Base-by-base conservation (phyloP, 441 rosid genomes). In the Gossypium schwendimanii region DNA sequence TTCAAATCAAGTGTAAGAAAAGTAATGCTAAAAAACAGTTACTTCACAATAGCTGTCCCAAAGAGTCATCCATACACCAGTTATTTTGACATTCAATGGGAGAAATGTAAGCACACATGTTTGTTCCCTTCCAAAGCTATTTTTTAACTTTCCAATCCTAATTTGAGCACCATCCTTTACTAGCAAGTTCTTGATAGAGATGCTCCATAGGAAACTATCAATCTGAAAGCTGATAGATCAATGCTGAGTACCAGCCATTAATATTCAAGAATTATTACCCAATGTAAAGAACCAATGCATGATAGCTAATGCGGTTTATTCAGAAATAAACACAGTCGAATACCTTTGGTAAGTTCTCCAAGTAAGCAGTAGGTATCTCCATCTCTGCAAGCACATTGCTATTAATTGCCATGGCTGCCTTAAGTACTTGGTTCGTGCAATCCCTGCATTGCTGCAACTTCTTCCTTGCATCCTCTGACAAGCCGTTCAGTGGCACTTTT, bases 321-420 rank as follows among this genome's bases (percentile, higher is more conserved):
- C 62, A 67, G 58, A 70, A 6, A 11, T 0, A 6, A 2, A 12
- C 36, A 10, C 8, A 76, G 39, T 69, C 28, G 6, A 45, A 39
- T 83, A 91, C 99, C 97, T 92, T 95, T 23, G 98, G 97, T 77
- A 95, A 83, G 44, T 87, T 82, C 68, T 92, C 99, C 86, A 91
- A 78, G 82, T 92, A 95, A 11, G 91, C 92, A 71, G 73, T 61
- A 2, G 98, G 98, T 69, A 95, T 89, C 81, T 95, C 98, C 98
- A 89, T 95, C 72, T 95, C 97, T 0, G 89, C 87, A 17, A 95
- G 92, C 72, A 92, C 95, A 31, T 88, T 85, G 55, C 89, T 90
- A 81, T 95, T 95, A 77, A 95, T 95, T 0, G 98, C 96, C 98
- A 95, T 87, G 12, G 99, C 96, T 15, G 99, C 99, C 87, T 92